Evolutionary conservation across 495 filamentous ascomycete species (phyloP), one percentile per base, ranked within the genome.

Genomic region (Patellaria atrata): DNA sequence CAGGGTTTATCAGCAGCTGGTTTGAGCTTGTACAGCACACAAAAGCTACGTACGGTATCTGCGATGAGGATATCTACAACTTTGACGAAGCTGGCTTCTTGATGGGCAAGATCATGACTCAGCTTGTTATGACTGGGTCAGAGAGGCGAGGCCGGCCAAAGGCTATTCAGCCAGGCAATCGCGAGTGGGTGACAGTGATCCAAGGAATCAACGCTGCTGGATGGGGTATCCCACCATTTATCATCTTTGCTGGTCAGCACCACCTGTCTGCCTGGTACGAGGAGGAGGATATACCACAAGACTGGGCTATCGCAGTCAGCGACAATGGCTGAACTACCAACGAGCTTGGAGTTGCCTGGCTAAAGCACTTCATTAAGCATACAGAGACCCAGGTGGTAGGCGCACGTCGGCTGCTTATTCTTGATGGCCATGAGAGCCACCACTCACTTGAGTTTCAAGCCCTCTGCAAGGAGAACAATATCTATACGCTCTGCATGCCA

Each of bases 51-150:
- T 54, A 62, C 35, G 42, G 48, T 5, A 59, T 65, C 27, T n/a
- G 29, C 9, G 37, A 54, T 11, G 44, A 53, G 15, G 55, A 63
- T 52, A 55, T 57, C 22, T 62, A 59, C 38, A 65, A 64, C 41
- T 64, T 67, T 36, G 51, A 65, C 41, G 51, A 64, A 45, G 57
- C 47, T 31, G 48, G 55, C 30, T 37, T 64, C 50, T 22, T 51
- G 21, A 61, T 64, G 32, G 53, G 51, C 20, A 34, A 54, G 20
- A 27, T 31, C 16, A 10, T 21, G 32, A 3, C 20, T 1, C 19
- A 25, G 21, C 11, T 33, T 23, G 35, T 44, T 33, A 22, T 44
- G 28, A 44, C 27, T 20, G 35, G 35, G 23, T 44, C 44, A 33
- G 35, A 61, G 28, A 35, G 32, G 14, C 5, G 10, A 33, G 23